Evolutionary conservation across 768 basidiomycete genomes (phyloP).

Genomic region (Amanita inopinata): DNA sequence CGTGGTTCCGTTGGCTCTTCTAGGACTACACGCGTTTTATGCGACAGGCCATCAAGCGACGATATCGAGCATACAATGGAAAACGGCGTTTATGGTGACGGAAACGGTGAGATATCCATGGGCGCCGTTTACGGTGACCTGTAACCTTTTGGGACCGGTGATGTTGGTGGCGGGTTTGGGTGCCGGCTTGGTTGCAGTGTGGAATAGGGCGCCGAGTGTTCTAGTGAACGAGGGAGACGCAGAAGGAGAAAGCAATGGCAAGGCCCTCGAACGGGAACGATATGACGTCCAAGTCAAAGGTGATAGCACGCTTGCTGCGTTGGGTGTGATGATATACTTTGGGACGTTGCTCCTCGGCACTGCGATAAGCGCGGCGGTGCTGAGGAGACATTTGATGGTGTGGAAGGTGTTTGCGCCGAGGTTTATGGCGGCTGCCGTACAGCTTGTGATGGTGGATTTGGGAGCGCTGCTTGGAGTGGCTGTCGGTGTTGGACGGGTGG

Average conservation of each 20-base stretch:
- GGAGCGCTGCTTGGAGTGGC: constrained; percentile 55
- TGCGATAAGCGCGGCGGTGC: constrained; percentile 61
- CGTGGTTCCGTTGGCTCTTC: constrained; percentile 60
- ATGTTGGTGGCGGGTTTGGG: constrained; percentile 51
- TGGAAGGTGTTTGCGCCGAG: constrained; percentile 99
- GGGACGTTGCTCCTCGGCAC: constrained; percentile 53
- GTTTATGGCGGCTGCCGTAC: constrained; percentile 71
- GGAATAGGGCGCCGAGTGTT: constrained; percentile 68
- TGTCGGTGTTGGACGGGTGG: constrained; percentile 42
- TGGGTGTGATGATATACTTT: constrained; percentile 69
- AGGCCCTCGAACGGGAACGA: constrained; percentile 9
- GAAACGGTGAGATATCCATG: constrained; percentile 59
- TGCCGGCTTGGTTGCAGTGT: constrained; percentile 64
- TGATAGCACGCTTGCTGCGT: constrained; percentile 39
- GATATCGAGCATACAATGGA: constrained; percentile 91
- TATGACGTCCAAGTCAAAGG: constrained; percentile 22
- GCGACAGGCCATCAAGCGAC: constrained; percentile 89
- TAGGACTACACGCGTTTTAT: constrained; percentile 73
- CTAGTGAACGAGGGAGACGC: constrained; percentile 4
- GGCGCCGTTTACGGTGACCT: constrained; percentile 60
- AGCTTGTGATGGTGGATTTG: constrained; percentile 62
- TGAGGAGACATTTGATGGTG: constrained; percentile 88
- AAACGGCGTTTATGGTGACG: constrained; percentile 79
- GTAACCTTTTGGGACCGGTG: constrained; percentile 73
- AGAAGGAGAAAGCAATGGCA: constrained; percentile 3